Conservation (phyloP, 164 flowering plant species). For the Liriodendron chinense region DNA sequence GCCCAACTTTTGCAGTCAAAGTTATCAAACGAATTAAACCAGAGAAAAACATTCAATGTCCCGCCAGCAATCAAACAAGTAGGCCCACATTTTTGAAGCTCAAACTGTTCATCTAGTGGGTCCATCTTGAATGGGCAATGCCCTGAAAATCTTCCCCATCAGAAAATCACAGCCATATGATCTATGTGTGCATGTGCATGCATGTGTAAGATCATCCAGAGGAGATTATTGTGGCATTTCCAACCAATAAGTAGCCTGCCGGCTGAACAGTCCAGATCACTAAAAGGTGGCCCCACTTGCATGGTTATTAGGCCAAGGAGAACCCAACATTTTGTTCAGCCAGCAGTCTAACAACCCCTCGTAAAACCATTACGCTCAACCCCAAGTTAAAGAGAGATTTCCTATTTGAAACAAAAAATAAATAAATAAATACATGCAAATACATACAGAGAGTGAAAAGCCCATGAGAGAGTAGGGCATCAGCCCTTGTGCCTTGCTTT, state of each 20-base stretch:
- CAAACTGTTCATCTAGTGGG: not conserved
- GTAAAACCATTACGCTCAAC: not conserved
- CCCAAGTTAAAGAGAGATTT: no score
- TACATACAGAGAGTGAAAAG: no score
- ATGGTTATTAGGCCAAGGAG: not conserved
- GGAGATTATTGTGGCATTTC: not conserved
- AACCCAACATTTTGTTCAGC: not conserved
- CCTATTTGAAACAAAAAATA: no score
- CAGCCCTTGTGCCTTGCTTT: slow-evolving; percentile 40
- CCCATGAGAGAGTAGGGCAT: not conserved
- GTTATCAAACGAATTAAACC: no score
- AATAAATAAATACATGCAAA: not conserved
- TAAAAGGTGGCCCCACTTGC: not conserved
- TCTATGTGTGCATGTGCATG: not conserved
- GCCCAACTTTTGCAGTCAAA: no score
- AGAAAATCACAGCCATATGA: not conserved
- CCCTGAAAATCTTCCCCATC: not conserved
- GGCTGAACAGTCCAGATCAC: not conserved
- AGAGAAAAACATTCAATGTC: no score
- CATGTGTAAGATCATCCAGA: not conserved
- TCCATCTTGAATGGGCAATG: not conserved
- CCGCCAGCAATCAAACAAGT: not conserved
- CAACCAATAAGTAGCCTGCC: not conserved
- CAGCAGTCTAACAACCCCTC: not conserved
- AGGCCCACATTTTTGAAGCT: not conserved